Base-by-base conservation (phyloP, 257 asterid genomes). In the Lantana camara region DNA sequence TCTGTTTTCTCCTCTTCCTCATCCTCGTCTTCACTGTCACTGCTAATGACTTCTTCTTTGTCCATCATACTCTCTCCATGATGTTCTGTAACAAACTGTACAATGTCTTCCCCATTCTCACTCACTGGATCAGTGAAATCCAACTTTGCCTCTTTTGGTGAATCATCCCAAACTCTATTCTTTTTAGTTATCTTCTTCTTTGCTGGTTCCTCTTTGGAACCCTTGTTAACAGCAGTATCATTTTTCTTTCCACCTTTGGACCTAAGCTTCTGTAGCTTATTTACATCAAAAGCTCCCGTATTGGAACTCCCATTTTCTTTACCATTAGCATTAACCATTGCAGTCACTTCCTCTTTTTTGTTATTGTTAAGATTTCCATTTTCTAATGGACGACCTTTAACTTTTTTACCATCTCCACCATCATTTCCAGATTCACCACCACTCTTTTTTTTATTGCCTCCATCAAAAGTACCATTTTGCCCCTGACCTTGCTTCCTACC, bases 31-130 rank as follows among this genome's bases (percentile, higher is more conserved):
- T 27, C 97, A 71, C 90, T 83, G 45, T 90, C 96, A 69, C 95
- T 88, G 73, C 92, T 88, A 68, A 88, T 11, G 35, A 82, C 71
- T 79, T 94, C 99, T 66, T 90, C 99, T 75, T 68, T 81, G 81
- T 94, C 99, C 99, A 94, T 94, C 97, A 84, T 84, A 80, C 99
- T 94, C 81, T 84, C 95, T 57, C 95, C 97, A 49, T 77, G 77
- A 73, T 77, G 87, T 66, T 75, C 74, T 15, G 83, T 82, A 37
- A 83, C 87, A 72, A 77, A 85, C 32, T 88, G 59, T 38, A 78
- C 49, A 65, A 73, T 82, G 21, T 84, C 80, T 71, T 82, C 88
- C 77, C 80, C 88, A 78, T 87, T 79, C 85, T 82, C 98, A 78
- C 81, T 72, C 77, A 35, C 77, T 13, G 86, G 85, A 87, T 87